Base-by-base conservation (phyloP, 805 yeast genomes). In the Candida pini region DNA sequence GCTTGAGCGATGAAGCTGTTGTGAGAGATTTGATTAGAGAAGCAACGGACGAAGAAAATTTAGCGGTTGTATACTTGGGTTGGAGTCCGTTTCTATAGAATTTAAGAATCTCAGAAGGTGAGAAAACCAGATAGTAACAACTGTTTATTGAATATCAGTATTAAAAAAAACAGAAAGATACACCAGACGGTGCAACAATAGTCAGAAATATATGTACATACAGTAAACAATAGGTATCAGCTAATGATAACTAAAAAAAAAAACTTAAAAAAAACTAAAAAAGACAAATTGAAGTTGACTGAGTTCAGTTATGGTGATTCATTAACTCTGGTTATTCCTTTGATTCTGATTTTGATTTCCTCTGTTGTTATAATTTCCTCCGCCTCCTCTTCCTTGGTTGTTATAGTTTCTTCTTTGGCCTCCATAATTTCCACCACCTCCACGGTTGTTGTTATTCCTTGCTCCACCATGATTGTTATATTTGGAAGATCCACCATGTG, bases 21-120 rank as follows among this genome's bases (percentile, higher is more conserved):
- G 90, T 90, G 2, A 71, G 90, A 36, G 92, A 84, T 49, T 62
- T 90, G 43, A 76, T 89, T 6, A 76, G 75, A 28, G 83, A 82
- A 39, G 96, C 98, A 0, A 68, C 78, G 0, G 80, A 76, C 50
- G 65, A 69, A 5, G 60, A 66, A 5, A 86, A 87, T 45, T 61
- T 92, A 31, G 81, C 92, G 0, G 56, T 80, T 18, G 75, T 92
- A 5, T 92, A 77, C 53, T 68, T 76, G 52, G 97, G 97, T 2
- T 82, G 94, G 96, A 68, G 83, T 26, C 88, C 92, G 15, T 84
- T 81, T 49, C 76, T 72, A 44, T 82, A 43, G 15, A 2, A 13
- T 12, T 12, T 12, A 18, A 10, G 16, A n/a, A n/a, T 16, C 10
- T 18, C 3, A 19, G 12, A 6, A 22, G 3, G 5, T 15, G 22